phyloP scores from a whole-genome alignment of 2,329 filamentous ascomycete genomes.

The Aureobasidium pullulans region DNA sequence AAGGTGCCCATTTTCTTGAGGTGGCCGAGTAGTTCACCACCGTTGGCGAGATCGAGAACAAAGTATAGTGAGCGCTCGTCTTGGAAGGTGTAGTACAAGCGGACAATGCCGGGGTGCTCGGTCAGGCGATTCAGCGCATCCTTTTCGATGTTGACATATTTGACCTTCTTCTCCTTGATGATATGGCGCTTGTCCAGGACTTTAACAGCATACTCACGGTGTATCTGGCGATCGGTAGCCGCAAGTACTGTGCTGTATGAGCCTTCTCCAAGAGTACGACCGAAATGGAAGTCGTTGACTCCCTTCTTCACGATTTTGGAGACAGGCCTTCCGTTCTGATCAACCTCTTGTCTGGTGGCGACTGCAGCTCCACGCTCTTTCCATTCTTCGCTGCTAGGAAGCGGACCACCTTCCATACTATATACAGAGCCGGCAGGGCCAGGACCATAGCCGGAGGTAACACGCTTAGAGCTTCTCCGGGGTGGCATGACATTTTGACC shows the following conservation, averaged over 20 bases:
- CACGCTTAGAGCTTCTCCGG: slow-evolving; percentile 67
- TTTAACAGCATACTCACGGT: slow-evolving; percentile 97
- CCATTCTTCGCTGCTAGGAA: slow-evolving; percentile 80
- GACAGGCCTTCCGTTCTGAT: slow-evolving; percentile 74
- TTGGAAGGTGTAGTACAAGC: slow-evolving; percentile 97
- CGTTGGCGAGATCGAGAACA: slow-evolving; percentile 85
- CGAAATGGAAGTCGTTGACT: slow-evolving; percentile 93
- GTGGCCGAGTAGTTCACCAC: slow-evolving; percentile 84
- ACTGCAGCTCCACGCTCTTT: slow-evolving; percentile 90
- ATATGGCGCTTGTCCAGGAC: slow-evolving; percentile 97
- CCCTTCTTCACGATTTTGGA: slow-evolving; percentile 89
- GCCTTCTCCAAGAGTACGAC: slow-evolving; percentile 82
- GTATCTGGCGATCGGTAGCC: slow-evolving; percentile 84
- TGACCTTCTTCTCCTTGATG: slow-evolving; percentile 99
- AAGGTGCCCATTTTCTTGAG: slow-evolving; percentile 93
- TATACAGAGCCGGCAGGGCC: slow-evolving; percentile 38
- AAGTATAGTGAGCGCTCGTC: slow-evolving; percentile 96
- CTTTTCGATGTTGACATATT: slow-evolving; percentile 99
- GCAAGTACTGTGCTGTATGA: slow-evolving; percentile 96
- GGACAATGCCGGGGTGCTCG: slow-evolving; percentile 92
- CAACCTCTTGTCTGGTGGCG: slow-evolving; percentile 71
- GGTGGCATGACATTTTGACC: slow-evolving; percentile 60
- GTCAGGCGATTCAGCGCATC: slow-evolving; percentile 94
- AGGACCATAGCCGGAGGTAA: slow-evolving; percentile 37
- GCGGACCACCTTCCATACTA: slow-evolving; percentile 46